Base-by-base conservation (phyloP, 345 rosid genomes). In the Populus pruinosa region DNA sequence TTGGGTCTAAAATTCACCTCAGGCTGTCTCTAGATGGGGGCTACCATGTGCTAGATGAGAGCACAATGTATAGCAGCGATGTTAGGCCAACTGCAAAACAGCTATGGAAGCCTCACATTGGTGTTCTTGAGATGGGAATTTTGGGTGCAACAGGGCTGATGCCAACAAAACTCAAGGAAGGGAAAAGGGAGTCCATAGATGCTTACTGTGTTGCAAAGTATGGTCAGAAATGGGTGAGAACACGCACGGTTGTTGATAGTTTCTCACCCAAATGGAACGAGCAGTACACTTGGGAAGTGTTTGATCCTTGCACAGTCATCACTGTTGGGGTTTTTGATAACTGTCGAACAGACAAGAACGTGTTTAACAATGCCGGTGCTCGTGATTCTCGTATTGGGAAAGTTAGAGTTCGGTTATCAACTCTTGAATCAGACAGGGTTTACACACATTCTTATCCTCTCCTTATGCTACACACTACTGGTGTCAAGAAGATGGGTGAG, bases 381-480 rank as follows among this genome's bases (percentile, higher is more conserved):
- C 87, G 82, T 41, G 94, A 92, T 77, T 74, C 86, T 7, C 81
- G 91, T 9, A 88, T 92, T 6, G 94, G 97, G 43, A 92, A 92
- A 64, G 90, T 92, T 5, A 80, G 94, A 84, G 89, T 92, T 53
- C 82, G 97, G 71, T 74, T 92, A 35, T 90, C 97, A 0, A 86
- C 93, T 2, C 86, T 89, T 0, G 91, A 89, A 80, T 78, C 87
- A 0, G 91, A 89, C 70, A 85, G 92, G 10, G 91, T 92, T 35
- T 92, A 92, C 71, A 90, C 94, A 29, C 97, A 92, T 77, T 92
- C 94, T 0, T 92, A 90, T 78, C 94, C 94, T 0, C 87, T 90
- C n/a, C 76, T 90, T 13, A 88, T 89, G 86, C 74, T 92, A 77
- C 94, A 89, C 59, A 68, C 88, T 0, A 77, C 84, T 0, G 93